phyloP scores from a whole-genome alignment of 129 eudicot species.

The Tagetes erecta region DNA sequence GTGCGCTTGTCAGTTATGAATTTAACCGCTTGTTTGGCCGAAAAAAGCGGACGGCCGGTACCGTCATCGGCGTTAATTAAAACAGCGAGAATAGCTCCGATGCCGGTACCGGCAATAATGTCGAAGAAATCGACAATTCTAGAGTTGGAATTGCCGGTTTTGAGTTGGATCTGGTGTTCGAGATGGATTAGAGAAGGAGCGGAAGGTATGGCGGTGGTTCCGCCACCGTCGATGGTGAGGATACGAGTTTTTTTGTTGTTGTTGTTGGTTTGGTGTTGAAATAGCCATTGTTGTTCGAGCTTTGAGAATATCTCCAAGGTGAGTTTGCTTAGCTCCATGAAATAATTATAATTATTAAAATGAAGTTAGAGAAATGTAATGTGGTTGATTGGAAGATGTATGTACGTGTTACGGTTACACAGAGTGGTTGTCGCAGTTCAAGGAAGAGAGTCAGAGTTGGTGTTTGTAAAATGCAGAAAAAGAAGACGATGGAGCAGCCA shows the following conservation, averaged over 20 bases:
- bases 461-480: constrained; percentile 24
- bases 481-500: constrained; percentile 17
- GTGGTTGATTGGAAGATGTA: constrained; percentile 12
- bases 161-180: constrained; percentile 75
- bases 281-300: constrained; percentile 94
- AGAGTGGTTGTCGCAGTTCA: constrained; percentile 20
- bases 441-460: constrained; percentile 17
- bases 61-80: constrained; percentile 71
- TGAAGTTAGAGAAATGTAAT: too few relatives aligned
- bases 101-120: constrained; percentile 83
- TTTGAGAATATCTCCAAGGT: constrained; percentile 91
- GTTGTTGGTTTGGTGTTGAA: constrained; percentile 46
- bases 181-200: constrained; percentile 66
- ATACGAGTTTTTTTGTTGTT: constrained; percentile 58
- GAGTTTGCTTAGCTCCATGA: constrained; percentile 64
- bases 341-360: background rate
- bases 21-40: constrained; percentile 64
- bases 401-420: background rate
- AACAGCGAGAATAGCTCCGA: constrained; percentile 74
- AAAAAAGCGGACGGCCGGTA: constrained; percentile 58
- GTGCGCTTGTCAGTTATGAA: constrained; percentile 35
- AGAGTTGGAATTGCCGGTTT: constrained; percentile 61
- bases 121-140: constrained; percentile 78
- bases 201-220: constrained; percentile 59
- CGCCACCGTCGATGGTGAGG: constrained; percentile 87